A percentile compares a stretch with the other conserved stretches of the same genome.
These are phyloP conservation scores for Claviceps maximensis DNA, from an alignment of 2,329 filamentous ascomycete species.

Conservation along the genomic window DNA sequence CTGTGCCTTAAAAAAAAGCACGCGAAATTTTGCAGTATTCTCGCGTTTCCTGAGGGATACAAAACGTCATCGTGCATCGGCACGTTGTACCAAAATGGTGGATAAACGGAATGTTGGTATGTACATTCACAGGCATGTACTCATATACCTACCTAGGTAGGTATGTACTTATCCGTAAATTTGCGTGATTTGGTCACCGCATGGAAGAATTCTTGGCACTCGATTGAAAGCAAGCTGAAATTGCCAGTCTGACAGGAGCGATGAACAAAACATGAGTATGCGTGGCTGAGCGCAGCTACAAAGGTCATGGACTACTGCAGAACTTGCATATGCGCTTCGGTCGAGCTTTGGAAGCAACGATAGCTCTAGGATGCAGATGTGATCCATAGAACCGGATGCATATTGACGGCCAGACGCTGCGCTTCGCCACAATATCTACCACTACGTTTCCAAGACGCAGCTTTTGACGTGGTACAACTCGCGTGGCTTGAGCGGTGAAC, in stretches of 20 bases:
- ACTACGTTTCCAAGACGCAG: conserved; percentile 5
- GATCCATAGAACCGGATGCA: too few species aligned
- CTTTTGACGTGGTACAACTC: conserved; percentile 29
- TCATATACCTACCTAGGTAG: background rate
- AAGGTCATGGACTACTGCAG: conserved; percentile 3
- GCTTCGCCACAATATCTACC: conserved; percentile 26
- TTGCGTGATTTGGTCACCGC: background rate
- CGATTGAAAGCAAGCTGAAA: conserved; percentile 8
- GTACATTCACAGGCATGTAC: background rate
- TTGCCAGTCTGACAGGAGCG: conserved; percentile 5
- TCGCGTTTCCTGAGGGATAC: too few species aligned
- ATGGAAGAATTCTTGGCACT: background rate
- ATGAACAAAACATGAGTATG: background rate
- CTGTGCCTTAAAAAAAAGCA: too few species aligned
- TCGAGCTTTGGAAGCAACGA: conserved; percentile 11
- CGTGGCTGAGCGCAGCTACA: too few species aligned
- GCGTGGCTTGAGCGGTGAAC: conserved; percentile 17
- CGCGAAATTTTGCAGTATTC: background rate
- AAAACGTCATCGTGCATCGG: too few species aligned
- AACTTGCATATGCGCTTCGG: conserved; percentile 7
- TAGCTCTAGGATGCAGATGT: conserved; percentile 8
- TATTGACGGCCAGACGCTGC: background rate
- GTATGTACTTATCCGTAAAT: too few species aligned
- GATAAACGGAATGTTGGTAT: too few species aligned
- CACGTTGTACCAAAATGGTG: background rate